Base-by-base conservation (phyloP, 306 rosid species). In the Prunus mira region DNA sequence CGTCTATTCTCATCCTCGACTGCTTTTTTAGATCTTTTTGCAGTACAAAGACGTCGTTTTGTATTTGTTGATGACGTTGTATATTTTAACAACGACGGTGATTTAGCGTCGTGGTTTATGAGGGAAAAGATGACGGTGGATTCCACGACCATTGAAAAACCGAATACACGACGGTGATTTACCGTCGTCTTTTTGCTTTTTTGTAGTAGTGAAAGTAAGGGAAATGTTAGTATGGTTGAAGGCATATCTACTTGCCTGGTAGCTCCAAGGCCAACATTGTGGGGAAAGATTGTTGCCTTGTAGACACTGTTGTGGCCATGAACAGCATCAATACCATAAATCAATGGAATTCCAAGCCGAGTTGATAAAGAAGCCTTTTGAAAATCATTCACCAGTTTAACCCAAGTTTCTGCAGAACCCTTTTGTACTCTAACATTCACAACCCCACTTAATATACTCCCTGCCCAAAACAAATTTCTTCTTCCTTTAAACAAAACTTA, bases 221-320 rank as follows among this genome's bases (percentile, higher is more conserved):
- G 11, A 68, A 11, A 12, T 45, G 52, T 68, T 68, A 20, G 72
- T 4, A 45, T 38, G 43, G 43, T 49, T 47, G 11, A 28, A 47
- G 24, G 20, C 5, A 41, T 25, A 25, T 58, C 3, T 19, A 57
- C 82, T 74, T 81, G 67, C 88, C 85, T 78, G 14, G 85, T 78
- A 19, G 79, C 85, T 56, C 85, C 85, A 32, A 84, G 85, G 9
- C 88, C 86, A 66, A 84, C 46, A 66, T 84, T 84, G 76, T 84
- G 88, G 6, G 86, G 88, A 18, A 84, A 82, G 9, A 76, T 66
- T 1, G 81, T 81, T 28, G 85, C 85, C 6, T 67, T 72, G 50
- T 81, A 81, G 12, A 84, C 85, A 50, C 78, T 84, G 5, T 84
- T 84, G 69, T 84, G 77, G 38, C 87, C 87, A 77, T 84, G 87